A percentile compares a stretch with the other conserved stretches of the same genome.
These are phyloP conservation scores for Dioscorea cayenensis DNA, from an alignment of 116 monocot genomes.

Conservation along the genomic window DNA sequence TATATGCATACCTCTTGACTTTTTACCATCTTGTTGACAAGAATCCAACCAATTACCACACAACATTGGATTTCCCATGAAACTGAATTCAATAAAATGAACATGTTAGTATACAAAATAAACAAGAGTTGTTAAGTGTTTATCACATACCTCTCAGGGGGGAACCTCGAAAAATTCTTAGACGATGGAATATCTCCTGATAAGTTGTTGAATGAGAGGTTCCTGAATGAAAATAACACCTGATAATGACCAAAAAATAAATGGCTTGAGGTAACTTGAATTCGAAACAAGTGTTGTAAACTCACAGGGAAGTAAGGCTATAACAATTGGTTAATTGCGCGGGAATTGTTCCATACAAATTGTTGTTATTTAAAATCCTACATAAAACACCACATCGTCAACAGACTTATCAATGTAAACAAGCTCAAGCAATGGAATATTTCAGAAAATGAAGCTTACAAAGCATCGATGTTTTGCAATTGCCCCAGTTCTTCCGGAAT, in stretches of 20 bases:
- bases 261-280: background rate
- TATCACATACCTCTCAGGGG: constrained; percentile 52
- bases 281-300: background rate
- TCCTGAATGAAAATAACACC: constrained; percentile 38
- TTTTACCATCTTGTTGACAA: constrained; percentile 25
- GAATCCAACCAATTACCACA: constrained; percentile 45
- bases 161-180: constrained; percentile 76
- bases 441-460: constrained; percentile 36
- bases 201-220: constrained; percentile 90
- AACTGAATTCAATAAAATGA: constrained; percentile 29
- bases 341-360: constrained; percentile 73
- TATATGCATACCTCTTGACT: constrained; percentile 38
- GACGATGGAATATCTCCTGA: constrained; percentile 60
- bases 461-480: constrained; percentile 65
- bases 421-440: background rate
- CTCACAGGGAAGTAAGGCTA: constrained; percentile 75
- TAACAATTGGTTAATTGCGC: constrained; percentile 80
- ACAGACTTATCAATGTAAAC: background rate
- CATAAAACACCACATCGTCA: constrained; percentile 1
- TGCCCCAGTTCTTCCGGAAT: constrained; percentile 90
- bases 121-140: background rate
- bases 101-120: background rate
- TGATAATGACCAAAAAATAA: background rate
- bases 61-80: constrained; percentile 69
- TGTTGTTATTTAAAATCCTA: constrained; percentile 87